Conservation (phyloP, 2,329 filamentous ascomycete genomes). For the Colletotrichum godetiae region DNA sequence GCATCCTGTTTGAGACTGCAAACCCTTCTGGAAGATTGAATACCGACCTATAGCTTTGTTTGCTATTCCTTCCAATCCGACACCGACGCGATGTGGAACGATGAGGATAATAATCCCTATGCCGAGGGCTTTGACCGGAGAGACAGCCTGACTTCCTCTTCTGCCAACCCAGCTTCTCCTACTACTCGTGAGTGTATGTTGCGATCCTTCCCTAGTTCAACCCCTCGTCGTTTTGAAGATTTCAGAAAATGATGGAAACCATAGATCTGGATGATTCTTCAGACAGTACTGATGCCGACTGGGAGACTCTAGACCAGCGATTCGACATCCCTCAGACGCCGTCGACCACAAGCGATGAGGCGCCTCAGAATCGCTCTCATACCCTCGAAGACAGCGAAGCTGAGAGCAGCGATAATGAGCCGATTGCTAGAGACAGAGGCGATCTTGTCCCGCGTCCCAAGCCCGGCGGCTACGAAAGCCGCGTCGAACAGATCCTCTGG, state of each 20-base stretch:
- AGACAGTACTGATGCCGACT: conserved; percentile 56
- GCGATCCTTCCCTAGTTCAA: neutral
- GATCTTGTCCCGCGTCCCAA: conserved; percentile 70
- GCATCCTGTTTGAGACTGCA: conserved; percentile 30
- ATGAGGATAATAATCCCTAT: conserved; percentile 98
- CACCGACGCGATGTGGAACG: conserved; percentile 86
- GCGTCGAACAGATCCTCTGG: conserved; percentile 97
- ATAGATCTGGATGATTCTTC: conserved; percentile 48
- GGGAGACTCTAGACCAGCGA: conserved; percentile 61
- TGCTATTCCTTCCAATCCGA: neutral
- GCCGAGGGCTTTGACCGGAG: conserved; percentile 89
- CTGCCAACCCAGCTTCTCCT: conserved; percentile 73
- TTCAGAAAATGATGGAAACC: conserved; percentile 50
- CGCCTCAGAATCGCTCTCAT: conserved; percentile 58
- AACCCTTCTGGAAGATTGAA: conserved; percentile 22
- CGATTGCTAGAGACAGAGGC: conserved; percentile 46
- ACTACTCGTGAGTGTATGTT: conserved; percentile 58
- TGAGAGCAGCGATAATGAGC: conserved; percentile 63
- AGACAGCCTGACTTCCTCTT: conserved; percentile 80
- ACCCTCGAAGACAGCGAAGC: conserved; percentile 51
- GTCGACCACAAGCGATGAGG: conserved; percentile 75
- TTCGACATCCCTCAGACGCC: conserved; percentile 79
- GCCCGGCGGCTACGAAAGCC: conserved; percentile 91
- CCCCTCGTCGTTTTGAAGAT: conserved; percentile 8
- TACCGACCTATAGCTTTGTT: conserved; percentile 24